Evolutionary conservation across 2,329 filamentous ascomycete genomes (phyloP), one percentile per base, ranked within the genome.

Genomic region (Ophiostoma triangulosporum): DNA sequence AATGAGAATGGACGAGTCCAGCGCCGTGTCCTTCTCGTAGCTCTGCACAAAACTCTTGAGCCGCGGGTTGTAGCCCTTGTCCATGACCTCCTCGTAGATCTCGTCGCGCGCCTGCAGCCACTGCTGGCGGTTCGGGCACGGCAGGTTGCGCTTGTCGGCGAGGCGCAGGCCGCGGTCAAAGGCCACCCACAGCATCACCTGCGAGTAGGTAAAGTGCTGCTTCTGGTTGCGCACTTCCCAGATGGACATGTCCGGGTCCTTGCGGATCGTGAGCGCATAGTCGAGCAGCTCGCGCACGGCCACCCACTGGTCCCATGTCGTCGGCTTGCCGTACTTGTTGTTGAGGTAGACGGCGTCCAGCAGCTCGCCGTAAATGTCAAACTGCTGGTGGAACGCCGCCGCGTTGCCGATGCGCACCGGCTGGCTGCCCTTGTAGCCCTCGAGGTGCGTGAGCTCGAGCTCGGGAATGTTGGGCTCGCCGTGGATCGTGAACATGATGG

Each of bases 141-240:
- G 85, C 22, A 90, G 76, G 60, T 81, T 84, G 53, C 86, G 73
- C 66, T 88, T 90, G 17, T 89, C 84, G 4, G 83, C 74, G 1
- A 89, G 75, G 2, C 86, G 83, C 12, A 89, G 68, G 9, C 82
- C 85, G 5, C 85, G 80, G 64, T 90, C 86, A 57, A 90, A 80
- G 17, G 85, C 84, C 3, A 90, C 86, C 86, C 85, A 90, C 22
- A 90, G 74, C 81, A 89, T 86, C 58, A 90, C 75, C 63, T 89
- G 87, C n/a, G 82, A 86, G 66, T 89, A 90, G 14, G 83, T 79
- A 60, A 88, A 90, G 62, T 88, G 79, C 65, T 88, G 84, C 63
- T 84, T 84, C 61, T 81, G 70, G 59, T 85, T 85, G 40, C 85
- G 78, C 6, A 88, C 84, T 64, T 90, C 86, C 86, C 85, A 89